Conservation (phyloP, 768 basidiomycete species). For the Mycena crocata region DNA sequence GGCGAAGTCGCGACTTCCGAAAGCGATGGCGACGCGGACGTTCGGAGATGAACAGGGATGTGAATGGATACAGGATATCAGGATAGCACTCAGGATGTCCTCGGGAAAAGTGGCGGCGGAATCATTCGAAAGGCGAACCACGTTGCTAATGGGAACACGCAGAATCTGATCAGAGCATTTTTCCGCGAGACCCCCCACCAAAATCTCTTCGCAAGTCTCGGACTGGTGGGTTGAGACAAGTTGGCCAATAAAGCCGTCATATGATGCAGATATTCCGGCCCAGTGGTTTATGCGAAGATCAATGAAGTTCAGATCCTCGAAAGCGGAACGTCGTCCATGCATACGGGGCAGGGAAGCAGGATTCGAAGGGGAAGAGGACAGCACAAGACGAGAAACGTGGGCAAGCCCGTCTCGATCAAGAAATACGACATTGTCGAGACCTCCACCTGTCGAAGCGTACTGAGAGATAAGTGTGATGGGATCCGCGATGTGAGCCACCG, state of each 20-base stretch:
- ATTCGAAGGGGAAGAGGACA: constrained; percentile 16
- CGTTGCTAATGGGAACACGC: neutral
- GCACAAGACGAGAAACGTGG: constrained; percentile 2
- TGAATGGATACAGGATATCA: neutral
- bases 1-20: neutral
- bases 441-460: neutral
- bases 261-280: neutral
- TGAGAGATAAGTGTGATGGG: constrained; percentile 7
- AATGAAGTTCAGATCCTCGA: neutral
- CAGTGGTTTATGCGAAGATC: neutral
- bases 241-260: neutral
- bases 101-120: neutral
- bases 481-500: neutral
- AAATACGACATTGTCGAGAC: constrained; percentile 8
- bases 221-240: neutral
- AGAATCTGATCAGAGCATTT: neutral
- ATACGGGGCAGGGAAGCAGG: neutral
- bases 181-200: neutral
- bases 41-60: neutral
- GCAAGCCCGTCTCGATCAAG: constrained; percentile 2
- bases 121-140: neutral
- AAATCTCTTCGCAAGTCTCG: too few relatives aligned
- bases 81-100: neutral
- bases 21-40: neutral
- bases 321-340: neutral